Conservation (phyloP, 73 alveolate species). For the Durusdinium trenchii region DNA sequence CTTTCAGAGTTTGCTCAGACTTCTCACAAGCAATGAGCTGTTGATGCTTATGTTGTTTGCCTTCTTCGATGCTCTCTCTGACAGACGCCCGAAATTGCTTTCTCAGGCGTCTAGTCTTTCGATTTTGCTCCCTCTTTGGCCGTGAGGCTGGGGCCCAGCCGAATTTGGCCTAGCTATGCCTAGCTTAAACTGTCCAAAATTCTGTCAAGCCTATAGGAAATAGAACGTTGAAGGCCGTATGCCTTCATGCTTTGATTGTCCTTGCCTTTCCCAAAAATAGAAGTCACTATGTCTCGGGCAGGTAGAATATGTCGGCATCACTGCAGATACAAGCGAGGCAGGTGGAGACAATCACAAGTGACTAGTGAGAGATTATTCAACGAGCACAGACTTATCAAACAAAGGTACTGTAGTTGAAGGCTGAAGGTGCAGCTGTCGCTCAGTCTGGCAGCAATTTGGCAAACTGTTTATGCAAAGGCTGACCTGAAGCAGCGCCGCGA, state of each 20-base stretch:
- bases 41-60: too few species aligned
- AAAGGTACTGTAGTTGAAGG: too few species aligned
- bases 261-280: too few species aligned
- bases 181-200: background rate
- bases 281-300: too few species aligned
- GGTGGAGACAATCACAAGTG: background rate
- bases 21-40: too few species aligned
- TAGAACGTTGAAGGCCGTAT: too few species aligned
- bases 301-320: constrained; percentile 81
- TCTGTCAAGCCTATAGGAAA: too few species aligned
- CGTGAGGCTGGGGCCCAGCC: constrained; percentile 5
- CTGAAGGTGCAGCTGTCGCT: background rate
- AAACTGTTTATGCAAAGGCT: background rate
- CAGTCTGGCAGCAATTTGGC: background rate
- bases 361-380: too few species aligned
- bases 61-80: too few species aligned
- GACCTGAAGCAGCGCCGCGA: constrained; percentile 81
- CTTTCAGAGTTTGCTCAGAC: too few species aligned
- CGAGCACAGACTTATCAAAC: too few species aligned
- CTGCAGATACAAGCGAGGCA: constrained; percentile 68
- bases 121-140: constrained; percentile 41
- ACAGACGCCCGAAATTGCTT: background rate
- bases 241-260: too few species aligned
- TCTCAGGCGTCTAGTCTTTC: constrained; percentile 47
- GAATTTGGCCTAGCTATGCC: background rate